These are phyloP conservation scores for Paraleonurus japonicus DNA, from an alignment of 257 asterid species.

Conservation along the genomic window DNA sequence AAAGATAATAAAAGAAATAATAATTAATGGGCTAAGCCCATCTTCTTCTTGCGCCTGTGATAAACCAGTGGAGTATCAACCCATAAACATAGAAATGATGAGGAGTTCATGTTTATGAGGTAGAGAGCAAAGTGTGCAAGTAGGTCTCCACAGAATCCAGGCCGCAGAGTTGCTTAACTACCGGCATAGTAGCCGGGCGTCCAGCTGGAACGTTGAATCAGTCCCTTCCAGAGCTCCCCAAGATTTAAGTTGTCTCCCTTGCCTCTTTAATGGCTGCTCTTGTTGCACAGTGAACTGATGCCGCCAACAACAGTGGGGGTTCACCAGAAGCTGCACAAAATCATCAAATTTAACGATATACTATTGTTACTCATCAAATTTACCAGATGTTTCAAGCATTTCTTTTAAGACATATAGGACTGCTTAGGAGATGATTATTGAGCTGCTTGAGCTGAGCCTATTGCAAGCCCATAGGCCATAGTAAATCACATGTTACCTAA, in stretches of 20 bases:
- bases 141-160: conserved; percentile 49
- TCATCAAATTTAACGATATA: not conserved
- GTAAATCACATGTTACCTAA: not conserved
- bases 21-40: too few species aligned
- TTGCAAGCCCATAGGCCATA: too few species aligned
- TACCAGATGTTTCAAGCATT: too few species aligned
- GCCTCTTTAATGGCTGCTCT: conserved; percentile 75
- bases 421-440: not conserved
- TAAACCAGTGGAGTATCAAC: too few species aligned
- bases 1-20: too few species aligned
- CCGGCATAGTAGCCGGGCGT: conserved; percentile 74
- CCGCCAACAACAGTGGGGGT: conserved; percentile 75
- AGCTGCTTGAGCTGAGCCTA: not conserved
- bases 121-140: conserved; percentile 32
- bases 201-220: conserved; percentile 43
- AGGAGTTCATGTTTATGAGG: not conserved
- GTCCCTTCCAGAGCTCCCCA: conserved; percentile 54
- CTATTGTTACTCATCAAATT: too few species aligned
- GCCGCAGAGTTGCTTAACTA: conserved; percentile 70
- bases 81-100: not conserved
- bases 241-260: conserved; percentile 45
- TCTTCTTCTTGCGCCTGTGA: too few species aligned
- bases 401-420: not conserved
- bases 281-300: conserved; percentile 71
- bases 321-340: conserved; percentile 71